phyloP scores from a whole-genome alignment of 768 basidiomycete species.

The Leccinellum albellum region DNA sequence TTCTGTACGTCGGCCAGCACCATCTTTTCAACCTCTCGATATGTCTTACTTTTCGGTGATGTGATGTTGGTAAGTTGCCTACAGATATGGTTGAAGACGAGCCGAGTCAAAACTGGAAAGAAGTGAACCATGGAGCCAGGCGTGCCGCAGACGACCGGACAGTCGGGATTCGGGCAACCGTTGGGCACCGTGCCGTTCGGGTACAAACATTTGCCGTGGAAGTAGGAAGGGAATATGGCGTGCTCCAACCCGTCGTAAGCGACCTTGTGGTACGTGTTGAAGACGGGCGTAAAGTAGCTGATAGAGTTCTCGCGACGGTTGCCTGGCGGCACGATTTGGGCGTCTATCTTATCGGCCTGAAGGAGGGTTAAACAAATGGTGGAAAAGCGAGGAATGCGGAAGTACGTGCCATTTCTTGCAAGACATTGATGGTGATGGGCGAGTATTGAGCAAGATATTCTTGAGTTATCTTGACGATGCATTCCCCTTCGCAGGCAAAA shows the following conservation, averaged over 20 bases:
- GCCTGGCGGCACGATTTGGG: constrained; percentile 29
- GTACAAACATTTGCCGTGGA: constrained; percentile 71
- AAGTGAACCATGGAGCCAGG: constrained; percentile 78
- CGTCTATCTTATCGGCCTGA: constrained; percentile 37
- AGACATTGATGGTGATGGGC: constrained; percentile 35
- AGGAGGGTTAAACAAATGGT: neutral
- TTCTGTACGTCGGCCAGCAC: constrained; percentile 37
- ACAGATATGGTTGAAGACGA: constrained; percentile 46
- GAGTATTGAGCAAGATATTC: constrained; percentile 52
- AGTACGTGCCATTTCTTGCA: constrained; percentile 42
- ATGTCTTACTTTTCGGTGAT: constrained; percentile 38
- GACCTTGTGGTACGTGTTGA: constrained; percentile 41
- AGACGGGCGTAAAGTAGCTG: constrained; percentile 44
- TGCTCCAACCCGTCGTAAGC: constrained; percentile 44
- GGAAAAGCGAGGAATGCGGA: neutral
- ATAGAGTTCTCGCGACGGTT: constrained; percentile 23
- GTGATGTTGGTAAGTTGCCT: constrained; percentile 34
- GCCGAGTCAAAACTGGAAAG: constrained; percentile 45
- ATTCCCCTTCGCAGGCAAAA: constrained; percentile 66
- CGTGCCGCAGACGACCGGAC: constrained; percentile 75
- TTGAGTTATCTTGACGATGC: constrained; percentile 57
- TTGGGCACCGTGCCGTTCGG: constrained; percentile 51
- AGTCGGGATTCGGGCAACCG: constrained; percentile 79
- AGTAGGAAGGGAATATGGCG: constrained; percentile 66
- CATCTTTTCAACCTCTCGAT: constrained; percentile 38